Evolutionary conservation across 164 flowering plant genomes (phyloP).

Genomic region (Liriodendron chinense): DNA sequence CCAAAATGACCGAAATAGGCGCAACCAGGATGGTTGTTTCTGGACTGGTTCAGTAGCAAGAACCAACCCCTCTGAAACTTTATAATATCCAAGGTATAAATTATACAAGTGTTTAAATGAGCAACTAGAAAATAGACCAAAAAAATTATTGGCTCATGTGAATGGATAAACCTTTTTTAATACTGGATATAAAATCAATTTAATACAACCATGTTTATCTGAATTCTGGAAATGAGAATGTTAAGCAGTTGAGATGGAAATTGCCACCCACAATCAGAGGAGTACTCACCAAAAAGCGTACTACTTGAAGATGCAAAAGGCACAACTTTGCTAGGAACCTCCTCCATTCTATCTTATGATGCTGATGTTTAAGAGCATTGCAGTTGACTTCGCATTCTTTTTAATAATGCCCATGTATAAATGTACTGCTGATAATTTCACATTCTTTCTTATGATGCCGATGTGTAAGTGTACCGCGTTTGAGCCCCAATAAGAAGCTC

Average conservation of each 20-base stretch:
- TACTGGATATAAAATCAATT: not conserved
- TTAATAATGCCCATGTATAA: conserved; percentile 87
- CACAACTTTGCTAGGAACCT: not conserved
- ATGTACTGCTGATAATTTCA: conserved; percentile 47
- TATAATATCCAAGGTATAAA: not conserved
- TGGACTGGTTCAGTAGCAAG: not conserved
- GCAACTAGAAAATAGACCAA: not conserved
- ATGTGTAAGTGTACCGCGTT: conserved; percentile 90
- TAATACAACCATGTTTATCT: not conserved
- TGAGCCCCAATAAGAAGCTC: conserved; percentile 91
- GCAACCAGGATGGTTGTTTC: too few species aligned
- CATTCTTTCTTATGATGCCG: conserved; percentile 62
- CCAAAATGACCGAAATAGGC: too few species aligned
- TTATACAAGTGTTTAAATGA: not conserved
- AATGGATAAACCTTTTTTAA: not conserved
- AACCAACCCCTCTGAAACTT: not conserved
- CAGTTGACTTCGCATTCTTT: conserved; percentile 8
- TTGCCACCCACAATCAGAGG: not conserved
- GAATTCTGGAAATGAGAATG: not conserved
- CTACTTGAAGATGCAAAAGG: not conserved
- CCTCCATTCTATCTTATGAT: not conserved
- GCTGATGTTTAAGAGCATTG: not conserved
- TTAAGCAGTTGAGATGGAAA: not conserved
- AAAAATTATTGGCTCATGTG: not conserved
- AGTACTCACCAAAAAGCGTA: not conserved